A percentile compares a stretch with the other conserved stretches of the same genome.
phyloP scores from a whole-genome alignment of 352 stramenopile genomes.

The Globisporangium cylindrosporum region DNA sequence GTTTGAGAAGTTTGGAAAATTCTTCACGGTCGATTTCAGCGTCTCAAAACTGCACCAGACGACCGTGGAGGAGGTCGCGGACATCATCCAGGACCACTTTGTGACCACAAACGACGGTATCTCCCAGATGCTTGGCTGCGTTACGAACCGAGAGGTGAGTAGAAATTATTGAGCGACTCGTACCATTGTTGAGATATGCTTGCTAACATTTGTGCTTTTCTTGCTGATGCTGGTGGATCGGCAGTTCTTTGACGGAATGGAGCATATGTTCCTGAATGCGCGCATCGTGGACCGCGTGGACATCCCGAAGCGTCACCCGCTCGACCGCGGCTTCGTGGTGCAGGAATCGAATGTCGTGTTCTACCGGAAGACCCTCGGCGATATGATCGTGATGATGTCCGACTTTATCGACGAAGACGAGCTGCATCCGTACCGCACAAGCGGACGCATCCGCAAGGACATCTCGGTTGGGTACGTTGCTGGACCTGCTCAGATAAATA shows the following conservation, averaged over 20 bases:
- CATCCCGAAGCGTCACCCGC: conserved; percentile 29
- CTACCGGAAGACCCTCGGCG: conserved; percentile 42
- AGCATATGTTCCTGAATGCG: conserved; percentile 50
- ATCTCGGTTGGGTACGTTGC: conserved; percentile 43
- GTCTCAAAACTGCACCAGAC: conserved; percentile 45
- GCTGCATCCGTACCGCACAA: conserved; percentile 45
- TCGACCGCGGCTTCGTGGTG: conserved; percentile 45
- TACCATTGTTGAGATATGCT: not conserved
- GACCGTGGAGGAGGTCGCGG: conserved; percentile 41
- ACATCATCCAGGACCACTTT: conserved; percentile 58
- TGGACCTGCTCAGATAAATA: too few relatives aligned
- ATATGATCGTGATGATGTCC: conserved; percentile 43
- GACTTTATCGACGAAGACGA: conserved; percentile 65
- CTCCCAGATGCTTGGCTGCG: conserved; percentile 48
- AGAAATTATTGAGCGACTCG: not conserved
- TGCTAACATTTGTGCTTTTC: not conserved
- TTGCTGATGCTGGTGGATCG: not conserved
- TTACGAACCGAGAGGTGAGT: conserved; percentile 49
- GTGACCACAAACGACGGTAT: conserved; percentile 51
- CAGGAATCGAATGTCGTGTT: conserved; percentile 67
- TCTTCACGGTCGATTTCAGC: conserved; percentile 69
- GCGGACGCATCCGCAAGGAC: conserved; percentile 53
- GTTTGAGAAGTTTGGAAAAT: conserved; percentile 67
- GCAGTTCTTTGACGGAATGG: conserved; percentile 56
- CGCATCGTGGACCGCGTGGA: conserved; percentile 64